Evolutionary conservation across 176 grass and related monocot species (phyloP), one percentile per base, ranked within the genome.

Genomic region (Zoysia pacifica): DNA sequence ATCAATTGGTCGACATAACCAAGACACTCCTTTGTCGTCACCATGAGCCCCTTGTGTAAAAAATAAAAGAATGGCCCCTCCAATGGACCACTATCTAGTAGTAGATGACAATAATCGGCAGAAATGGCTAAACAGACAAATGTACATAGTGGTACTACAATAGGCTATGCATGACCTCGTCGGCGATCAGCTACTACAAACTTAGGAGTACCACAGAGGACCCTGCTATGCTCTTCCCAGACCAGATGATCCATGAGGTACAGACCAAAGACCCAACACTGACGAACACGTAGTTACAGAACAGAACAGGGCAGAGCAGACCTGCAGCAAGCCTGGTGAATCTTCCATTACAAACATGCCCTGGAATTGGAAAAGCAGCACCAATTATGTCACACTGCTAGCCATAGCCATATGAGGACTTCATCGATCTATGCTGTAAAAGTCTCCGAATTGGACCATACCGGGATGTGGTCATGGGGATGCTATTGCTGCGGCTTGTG

Each of bases 401-500:
- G 48, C 3, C 18, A 60, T 20, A 79, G 79, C 39, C 69, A 46
- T 19, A 9, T 48, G 73, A 85, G 58, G 59, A 60, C 28, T 81
- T 76, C 61, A 63, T 65, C 15, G 71, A 81, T 86, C 80, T 66
- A 66, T 18, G 48, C 65, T 70, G 52, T 55, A n/a, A 65, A 68
- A 45, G 28, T 72, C 52, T 75, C 13, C 58, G 65, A 66, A 53
- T 75, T 38, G 9, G 28, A 28, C 28, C 28, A 28, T 28, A 28
- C 28, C 28, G 28, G 28, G 75, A 77, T 49, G 48, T 11, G 48
- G 48, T 18, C 69, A 12, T 53, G 70, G 6, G 51, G 71, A 48
- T 62, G 67, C 69, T 86, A 49, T 74, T 93, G 87, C 74, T 78
- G 84, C 44, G 48, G 2, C 75, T 81, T 64, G 51, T 63, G 77